phyloP scores from a whole-genome alignment of 495 filamentous ascomycete species.

The Pyronema omphalodes region DNA sequence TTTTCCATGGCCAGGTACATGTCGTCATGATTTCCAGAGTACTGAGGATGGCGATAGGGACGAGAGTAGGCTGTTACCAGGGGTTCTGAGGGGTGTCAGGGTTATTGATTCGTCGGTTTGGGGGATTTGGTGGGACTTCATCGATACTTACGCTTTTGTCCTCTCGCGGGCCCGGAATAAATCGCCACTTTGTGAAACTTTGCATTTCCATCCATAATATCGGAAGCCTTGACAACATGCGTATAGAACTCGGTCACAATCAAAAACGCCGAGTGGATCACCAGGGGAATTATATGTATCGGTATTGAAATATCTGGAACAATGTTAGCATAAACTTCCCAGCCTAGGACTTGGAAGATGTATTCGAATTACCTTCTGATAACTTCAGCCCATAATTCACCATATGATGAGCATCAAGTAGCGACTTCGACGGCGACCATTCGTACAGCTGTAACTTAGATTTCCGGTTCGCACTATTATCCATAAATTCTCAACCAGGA shows the following conservation, averaged over 20 bases:
- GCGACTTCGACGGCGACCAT: constrained; percentile 35
- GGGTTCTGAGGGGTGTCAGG: constrained; percentile 5
- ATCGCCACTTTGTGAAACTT: constrained; percentile 20
- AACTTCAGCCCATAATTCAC: constrained; percentile 20
- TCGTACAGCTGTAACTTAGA: constrained; percentile 54
- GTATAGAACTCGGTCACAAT: constrained; percentile 21
- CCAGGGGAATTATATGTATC: constrained; percentile 21
- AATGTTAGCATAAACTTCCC: constrained; percentile 1
- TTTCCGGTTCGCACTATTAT: constrained; percentile 27
- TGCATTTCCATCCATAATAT: constrained; percentile 18
- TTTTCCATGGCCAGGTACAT: constrained; percentile 70
- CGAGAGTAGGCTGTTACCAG: constrained; percentile 48
- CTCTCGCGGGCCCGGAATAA: constrained; percentile 10
- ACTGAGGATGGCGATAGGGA: constrained; percentile 40
- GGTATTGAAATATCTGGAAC: constrained; percentile 20
- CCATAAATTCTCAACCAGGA: background rate
- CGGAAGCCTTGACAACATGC: constrained; percentile 20
- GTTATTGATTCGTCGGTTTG: background rate
- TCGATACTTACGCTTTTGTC: constrained; percentile 15
- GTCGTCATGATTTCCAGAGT: constrained; percentile 43
- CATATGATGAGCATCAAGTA: constrained; percentile 14
- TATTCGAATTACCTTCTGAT: constrained; percentile 12
- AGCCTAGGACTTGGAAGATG: background rate
- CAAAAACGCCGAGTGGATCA: constrained; percentile 21
- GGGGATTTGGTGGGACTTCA: background rate